phyloP scores from a whole-genome alignment of 2,329 filamentous ascomycete species.

The Aspergillus sergii region DNA sequence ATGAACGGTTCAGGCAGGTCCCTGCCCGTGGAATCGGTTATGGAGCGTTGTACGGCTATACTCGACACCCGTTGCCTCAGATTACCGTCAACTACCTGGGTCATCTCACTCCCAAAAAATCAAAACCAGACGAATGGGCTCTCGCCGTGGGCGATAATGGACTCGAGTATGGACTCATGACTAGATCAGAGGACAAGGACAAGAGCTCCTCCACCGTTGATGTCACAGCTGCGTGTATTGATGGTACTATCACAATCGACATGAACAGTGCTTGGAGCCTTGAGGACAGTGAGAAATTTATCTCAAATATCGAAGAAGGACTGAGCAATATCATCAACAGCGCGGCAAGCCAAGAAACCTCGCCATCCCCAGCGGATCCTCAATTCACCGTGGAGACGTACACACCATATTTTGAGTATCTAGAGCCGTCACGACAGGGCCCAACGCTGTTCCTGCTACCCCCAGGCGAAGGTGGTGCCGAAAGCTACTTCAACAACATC shows the following conservation, averaged over 20 bases:
- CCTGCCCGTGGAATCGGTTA: neutral
- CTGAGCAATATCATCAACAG: neutral
- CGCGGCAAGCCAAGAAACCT: neutral
- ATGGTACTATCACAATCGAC: neutral
- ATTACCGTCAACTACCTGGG: neutral
- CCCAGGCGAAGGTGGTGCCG: neutral
- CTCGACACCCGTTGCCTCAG: neutral
- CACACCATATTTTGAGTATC: neutral
- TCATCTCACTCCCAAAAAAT: neutral
- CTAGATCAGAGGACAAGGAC: neutral
- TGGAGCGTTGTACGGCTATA: neutral
- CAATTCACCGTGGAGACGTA: neutral
- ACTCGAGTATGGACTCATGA: neutral
- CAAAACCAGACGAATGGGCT: neutral
- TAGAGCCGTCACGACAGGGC: neutral
- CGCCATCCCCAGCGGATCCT: no score
- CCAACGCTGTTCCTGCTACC: neutral
- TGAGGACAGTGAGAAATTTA: neutral
- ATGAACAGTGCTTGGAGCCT: neutral
- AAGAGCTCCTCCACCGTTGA: neutral
- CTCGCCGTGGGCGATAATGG: neutral
- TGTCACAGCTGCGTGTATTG: neutral
- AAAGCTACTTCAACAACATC: neutral
- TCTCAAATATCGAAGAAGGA: neutral
- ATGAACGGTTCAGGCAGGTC: neutral